These are phyloP conservation scores for Neonectria faginata DNA, from an alignment of 2,329 filamentous ascomycete genomes.

Conservation along the genomic window DNA sequence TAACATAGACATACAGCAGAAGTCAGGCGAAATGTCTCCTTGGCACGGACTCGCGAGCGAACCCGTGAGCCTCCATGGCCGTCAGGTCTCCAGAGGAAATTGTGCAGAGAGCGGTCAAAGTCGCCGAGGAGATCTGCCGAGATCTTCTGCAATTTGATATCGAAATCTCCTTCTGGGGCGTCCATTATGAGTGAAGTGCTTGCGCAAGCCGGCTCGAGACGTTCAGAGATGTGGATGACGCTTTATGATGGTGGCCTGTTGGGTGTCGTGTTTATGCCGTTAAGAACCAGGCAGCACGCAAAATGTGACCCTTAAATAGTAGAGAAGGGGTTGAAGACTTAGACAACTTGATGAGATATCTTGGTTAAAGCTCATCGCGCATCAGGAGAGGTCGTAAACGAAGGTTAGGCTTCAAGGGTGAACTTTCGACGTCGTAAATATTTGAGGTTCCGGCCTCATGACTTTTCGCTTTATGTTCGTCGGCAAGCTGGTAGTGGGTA, in stretches of 20 bases:
- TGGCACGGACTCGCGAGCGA: conserved; percentile 62
- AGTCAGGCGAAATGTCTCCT: conserved; percentile 62
- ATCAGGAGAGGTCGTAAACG: background rate
- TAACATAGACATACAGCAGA: conserved; percentile 54
- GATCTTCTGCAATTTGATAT: conserved; percentile 71
- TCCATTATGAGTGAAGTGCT: conserved; percentile 62
- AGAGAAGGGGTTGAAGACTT: conserved; percentile 18
- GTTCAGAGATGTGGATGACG: conserved; percentile 10
- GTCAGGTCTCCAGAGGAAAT: conserved; percentile 65
- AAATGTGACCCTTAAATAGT: conserved; percentile 17
- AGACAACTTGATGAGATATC: conserved; percentile 1
- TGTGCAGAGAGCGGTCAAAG: conserved; percentile 64
- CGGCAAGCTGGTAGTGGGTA: background rate
- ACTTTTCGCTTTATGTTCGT: background rate
- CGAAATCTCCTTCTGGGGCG: conserved; percentile 68
- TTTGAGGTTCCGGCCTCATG: no score
- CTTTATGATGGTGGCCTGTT: conserved; percentile 7
- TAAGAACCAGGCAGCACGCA: conserved; percentile 29
- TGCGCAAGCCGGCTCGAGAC: conserved; percentile 5
- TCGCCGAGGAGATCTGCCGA: conserved; percentile 70
- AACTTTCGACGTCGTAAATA: background rate
- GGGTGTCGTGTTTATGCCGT: conserved; percentile 11
- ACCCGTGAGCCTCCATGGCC: conserved; percentile 56
- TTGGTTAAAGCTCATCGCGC: background rate
- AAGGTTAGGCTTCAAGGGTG: background rate